phyloP scores from a whole-genome alignment of 75 land plant species.

The Pseudotsuga menziesii region DNA sequence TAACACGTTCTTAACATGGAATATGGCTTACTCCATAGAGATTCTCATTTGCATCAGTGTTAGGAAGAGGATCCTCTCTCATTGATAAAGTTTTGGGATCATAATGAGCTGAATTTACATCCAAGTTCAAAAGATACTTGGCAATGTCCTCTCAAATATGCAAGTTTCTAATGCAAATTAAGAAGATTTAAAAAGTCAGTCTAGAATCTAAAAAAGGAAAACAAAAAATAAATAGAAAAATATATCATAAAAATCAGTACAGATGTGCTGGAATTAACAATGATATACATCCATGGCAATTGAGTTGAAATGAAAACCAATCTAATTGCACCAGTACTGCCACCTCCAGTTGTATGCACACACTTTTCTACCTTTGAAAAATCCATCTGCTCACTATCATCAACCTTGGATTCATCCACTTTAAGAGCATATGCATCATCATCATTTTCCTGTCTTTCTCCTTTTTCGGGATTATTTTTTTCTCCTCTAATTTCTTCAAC shows the following conservation, averaged over 20 bases:
- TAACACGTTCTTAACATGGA: background rate
- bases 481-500: constrained; percentile 74
- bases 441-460: constrained; percentile 34
- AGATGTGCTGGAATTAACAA: no score
- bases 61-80: constrained; percentile 95
- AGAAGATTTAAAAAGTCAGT: background rate
- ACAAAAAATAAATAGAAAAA: background rate
- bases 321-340: constrained; percentile 96
- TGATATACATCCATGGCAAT: background rate
- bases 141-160: constrained; percentile 97
- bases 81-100: constrained; percentile 94
- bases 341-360: constrained; percentile 96
- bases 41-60: constrained; percentile 93
- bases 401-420: constrained; percentile 95
- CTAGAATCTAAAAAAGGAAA: background rate
- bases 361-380: constrained; percentile 97
- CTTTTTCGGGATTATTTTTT: constrained; percentile 41
- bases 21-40: constrained; percentile 62
- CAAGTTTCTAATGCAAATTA: constrained; percentile 53
- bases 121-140: constrained; percentile 88
- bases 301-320: constrained; percentile 12
- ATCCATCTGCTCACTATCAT: constrained; percentile 96
- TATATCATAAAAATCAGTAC: background rate
- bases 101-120: constrained; percentile 88
- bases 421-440: constrained; percentile 71